Conservation (phyloP, 2,329 filamentous ascomycete species). For the Zopfia rhizophila region DNA sequence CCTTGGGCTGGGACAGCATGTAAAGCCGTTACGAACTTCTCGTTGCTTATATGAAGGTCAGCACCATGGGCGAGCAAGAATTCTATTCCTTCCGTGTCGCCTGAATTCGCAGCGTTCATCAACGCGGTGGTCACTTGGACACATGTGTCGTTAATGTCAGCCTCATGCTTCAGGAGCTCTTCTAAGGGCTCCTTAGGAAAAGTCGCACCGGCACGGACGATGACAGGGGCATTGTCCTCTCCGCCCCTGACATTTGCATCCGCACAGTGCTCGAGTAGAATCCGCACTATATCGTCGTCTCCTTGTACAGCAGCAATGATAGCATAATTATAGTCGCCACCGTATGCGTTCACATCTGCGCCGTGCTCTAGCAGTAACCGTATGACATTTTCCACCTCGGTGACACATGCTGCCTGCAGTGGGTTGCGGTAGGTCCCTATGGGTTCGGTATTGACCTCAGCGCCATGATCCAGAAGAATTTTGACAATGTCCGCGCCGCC, state of each 20-base stretch:
- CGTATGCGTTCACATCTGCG: slow-evolving; percentile 31
- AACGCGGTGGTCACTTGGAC: slow-evolving; percentile 33
- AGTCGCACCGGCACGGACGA: slow-evolving; percentile 26
- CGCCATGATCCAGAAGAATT: slow-evolving; percentile 33
- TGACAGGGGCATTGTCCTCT: slow-evolving; percentile 29
- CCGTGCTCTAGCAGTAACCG: slow-evolving; percentile 28
- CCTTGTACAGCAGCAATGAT: slow-evolving; percentile 32
- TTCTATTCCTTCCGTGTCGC: slow-evolving; percentile 25
- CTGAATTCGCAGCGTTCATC: slow-evolving; percentile 28
- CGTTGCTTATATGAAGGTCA: slow-evolving; percentile 25
- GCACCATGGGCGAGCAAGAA: slow-evolving; percentile 28
- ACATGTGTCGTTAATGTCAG: slow-evolving; percentile 31
- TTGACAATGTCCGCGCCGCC: slow-evolving; percentile 32
- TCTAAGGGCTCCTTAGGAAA: slow-evolving; percentile 26
- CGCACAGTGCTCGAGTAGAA: slow-evolving; percentile 31
- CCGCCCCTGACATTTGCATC: slow-evolving; percentile 34
- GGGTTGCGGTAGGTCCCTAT: slow-evolving; percentile 31
- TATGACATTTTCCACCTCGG: slow-evolving; percentile 27
- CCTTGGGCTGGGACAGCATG: slow-evolving; percentile 25
- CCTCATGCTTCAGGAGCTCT: slow-evolving; percentile 27
- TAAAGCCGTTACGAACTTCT: slow-evolving; percentile 31
- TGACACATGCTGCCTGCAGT: slow-evolving; percentile 33
- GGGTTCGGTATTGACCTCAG: slow-evolving; percentile 29
- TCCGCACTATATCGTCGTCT: slow-evolving; percentile 17
- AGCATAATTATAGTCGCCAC: slow-evolving; percentile 28